A percentile compares a stretch with the other conserved stretches of the same genome.
These are phyloP conservation scores for Furcasterigmium furcatum DNA, from an alignment of 2,329 filamentous ascomycete genomes.

Conservation along the genomic window DNA sequence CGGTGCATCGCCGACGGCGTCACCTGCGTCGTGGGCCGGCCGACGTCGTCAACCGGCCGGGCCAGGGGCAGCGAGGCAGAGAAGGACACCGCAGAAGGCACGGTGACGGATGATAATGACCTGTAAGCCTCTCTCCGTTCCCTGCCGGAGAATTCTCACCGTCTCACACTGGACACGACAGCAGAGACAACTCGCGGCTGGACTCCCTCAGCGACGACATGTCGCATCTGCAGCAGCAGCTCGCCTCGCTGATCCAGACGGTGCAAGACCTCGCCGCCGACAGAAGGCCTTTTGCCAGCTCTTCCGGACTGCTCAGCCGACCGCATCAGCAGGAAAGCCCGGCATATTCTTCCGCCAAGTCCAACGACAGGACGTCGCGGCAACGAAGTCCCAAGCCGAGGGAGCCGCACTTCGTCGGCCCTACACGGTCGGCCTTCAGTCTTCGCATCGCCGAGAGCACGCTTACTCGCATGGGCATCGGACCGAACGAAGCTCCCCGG, in stretches of 20 bases:
- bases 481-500: conserved; percentile 18
- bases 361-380: conserved; percentile 4
- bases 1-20: conserved; percentile 22
- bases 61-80: conserved; percentile 11
- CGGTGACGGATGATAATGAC: conserved; percentile 10
- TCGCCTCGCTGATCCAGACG: conserved; percentile 20
- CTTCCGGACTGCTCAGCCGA: conserved; percentile 4
- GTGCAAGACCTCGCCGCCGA: conserved; percentile 22
- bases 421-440: conserved; percentile 29
- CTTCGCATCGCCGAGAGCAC: conserved; percentile 30
- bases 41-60: conserved; percentile 9
- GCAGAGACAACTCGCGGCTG: neutral
- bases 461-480: conserved; percentile 30
- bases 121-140: neutral
- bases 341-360: conserved; percentile 3
- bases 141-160: neutral
- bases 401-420: conserved; percentile 31
- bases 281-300: no score
- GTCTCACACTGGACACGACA: neutral
- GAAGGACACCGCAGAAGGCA: conserved; percentile 16
- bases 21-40: conserved; percentile 17
- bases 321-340: conserved; percentile 6
- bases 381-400: conserved; percentile 17
- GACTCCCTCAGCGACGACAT: conserved; percentile 22
- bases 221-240: conserved; percentile 22